Base-by-base conservation (phyloP, 129 eudicot genomes). In the Centrapalus pauciflorus region DNA sequence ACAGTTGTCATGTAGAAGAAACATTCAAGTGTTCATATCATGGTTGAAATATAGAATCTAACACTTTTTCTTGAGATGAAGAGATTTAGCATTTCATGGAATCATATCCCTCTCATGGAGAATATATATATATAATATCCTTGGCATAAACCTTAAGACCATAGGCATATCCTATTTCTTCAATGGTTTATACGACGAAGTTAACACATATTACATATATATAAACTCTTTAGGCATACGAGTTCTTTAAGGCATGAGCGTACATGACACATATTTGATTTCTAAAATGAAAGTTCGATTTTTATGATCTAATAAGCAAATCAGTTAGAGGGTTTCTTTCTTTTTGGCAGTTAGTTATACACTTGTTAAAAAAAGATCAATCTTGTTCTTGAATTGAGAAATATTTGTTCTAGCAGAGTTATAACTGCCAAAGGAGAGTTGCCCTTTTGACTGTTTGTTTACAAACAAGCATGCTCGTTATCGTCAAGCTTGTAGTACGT, bases 391-490 rank as follows among this genome's bases (percentile, higher is more conserved):
- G 58, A 28, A 55, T 70, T 37, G 52, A 50, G 58, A 61, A 5
- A 52, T 66, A 12, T 48, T 35, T 13, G 30, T 20, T 46, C 20
- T 11, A 0, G 7, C 19, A 45, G 1, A 20, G 10, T 32, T 40
- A 35, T 46, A 64, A 38, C 82, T 51, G 90, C 87, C 90, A 85
- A 81, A 85, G 90, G 90, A 85, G 90, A 85, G 90, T 85, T 85
- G 90, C 82, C 90, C 87, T 81, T n/a, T 48, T 52, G 69, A 81
- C 84, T 78, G 45, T 62, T 68, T 71, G 73, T 57, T 74, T 74
- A 74, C 79, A 7, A 45, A 32, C 68, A 55, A 56, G 32, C 11
- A 50, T 29, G 37, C 21, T 56, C 5, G 30, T 40, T 66, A 19
- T 1, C 25, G 12, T 32, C 40, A 45, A 32, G 67, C 38, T 9